Base-by-base conservation (phyloP, 257 asterid species). In the Nicotiana tomentosiformis region DNA sequence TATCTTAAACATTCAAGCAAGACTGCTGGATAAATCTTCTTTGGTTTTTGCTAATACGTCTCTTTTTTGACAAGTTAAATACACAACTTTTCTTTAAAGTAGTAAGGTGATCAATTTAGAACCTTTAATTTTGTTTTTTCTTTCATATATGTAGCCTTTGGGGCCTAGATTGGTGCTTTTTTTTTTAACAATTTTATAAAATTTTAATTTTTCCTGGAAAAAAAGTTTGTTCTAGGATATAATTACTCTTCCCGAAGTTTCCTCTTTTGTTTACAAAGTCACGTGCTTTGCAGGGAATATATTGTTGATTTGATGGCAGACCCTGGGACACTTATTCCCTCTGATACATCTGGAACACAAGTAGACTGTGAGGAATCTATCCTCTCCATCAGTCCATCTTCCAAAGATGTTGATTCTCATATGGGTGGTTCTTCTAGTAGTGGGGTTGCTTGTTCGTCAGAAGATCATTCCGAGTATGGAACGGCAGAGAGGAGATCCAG, bases 291-390 rank as follows among this genome's bases (percentile, higher is more conserved):
- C 95, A 96, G 99, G 97, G 99, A 96, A 87, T 93, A 88, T 86
- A 96, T 96, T 86, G 95, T 96, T 86, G 98, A 96, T 91, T 85
- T 96, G 84, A 96, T 96, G 99, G 96, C 98, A 61, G 99, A 90
- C 86, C 99, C 99, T 57, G 98, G 99, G 80, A 88, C 98, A 29
- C 98, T 96, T 87, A 94, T 96, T 88, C 98, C 98, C 86, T 91
- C 98, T 86, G 98, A 93, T 87, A 90, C 93, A 81, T 92, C 90
- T 26, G 93, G 90, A 77, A 87, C 87, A 74, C 90, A 86, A 78
- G 90, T 88, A 53, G 56, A 78, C 55, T 85, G 83, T 65, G 90
- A 86, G 82, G 81, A 90, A 74, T 85, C 80, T 60, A 76, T 82
- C 82, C 81, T 85, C 80, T 84, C 88, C 72, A 57, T 70, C 66